Evolutionary conservation across 768 basidiomycete species (phyloP).

Genomic region (Auricularia sp.): DNA sequence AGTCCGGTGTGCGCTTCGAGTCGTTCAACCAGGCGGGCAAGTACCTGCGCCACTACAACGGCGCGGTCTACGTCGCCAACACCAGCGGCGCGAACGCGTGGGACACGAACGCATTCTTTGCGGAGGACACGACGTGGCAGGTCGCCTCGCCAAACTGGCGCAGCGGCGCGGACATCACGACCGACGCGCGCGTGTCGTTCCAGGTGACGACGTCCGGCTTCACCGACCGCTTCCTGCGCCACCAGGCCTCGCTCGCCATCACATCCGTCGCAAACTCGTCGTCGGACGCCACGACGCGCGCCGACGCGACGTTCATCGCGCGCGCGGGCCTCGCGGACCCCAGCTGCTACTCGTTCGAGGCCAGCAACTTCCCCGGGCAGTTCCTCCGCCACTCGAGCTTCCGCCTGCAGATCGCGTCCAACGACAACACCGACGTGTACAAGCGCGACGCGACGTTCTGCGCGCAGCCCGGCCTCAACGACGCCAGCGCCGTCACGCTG

Average conservation of each 20-base stretch:
- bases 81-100: background rate
- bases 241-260: background rate
- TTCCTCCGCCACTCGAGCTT: no score
- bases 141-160: background rate
- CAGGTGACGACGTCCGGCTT: background rate
- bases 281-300: background rate
- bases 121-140: background rate
- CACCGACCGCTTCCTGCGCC: background rate
- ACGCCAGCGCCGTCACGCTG: background rate
- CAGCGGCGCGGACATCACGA: background rate
- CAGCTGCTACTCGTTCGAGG: no score
- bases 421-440: no score
- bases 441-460: no score
- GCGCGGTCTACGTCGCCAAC: background rate
- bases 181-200: background rate
- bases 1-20: background rate
- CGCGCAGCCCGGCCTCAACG: background rate
- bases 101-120: background rate
- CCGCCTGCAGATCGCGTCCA: no score
- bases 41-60: background rate
- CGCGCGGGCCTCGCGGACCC: no score
- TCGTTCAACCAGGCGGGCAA: background rate
- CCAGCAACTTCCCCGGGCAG: no score
- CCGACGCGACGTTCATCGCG: background rate
- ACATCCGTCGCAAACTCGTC: background rate